Evolutionary conservation across 306 rosid species (phyloP).

Genomic region (Luffa aegyptiaca): DNA sequence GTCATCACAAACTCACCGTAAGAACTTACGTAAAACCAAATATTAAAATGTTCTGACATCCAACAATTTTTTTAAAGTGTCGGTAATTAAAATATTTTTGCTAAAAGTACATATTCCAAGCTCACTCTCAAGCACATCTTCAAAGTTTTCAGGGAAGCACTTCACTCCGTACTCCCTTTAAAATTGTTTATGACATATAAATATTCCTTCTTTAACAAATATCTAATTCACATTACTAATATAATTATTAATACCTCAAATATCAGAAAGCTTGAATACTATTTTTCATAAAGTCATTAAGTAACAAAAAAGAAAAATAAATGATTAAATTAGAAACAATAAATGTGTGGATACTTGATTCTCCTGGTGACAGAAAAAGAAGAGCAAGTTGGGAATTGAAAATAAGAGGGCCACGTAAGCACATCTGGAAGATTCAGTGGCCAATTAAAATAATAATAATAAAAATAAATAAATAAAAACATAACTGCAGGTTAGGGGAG

Average conservation of each 20-base stretch:
- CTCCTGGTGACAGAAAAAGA: not conserved
- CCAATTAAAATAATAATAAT: not conserved
- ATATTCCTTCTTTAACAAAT: not conserved
- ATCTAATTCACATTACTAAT: not conserved
- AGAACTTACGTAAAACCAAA: not conserved
- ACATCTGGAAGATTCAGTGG: not conserved
- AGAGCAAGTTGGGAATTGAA: not conserved
- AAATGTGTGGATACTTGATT: not conserved
- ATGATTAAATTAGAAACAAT: too few species aligned
- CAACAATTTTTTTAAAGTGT: too few species aligned
- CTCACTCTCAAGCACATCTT: not conserved
- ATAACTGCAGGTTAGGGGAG: not conserved
- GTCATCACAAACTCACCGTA: too few species aligned
- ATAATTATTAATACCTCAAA: not conserved
- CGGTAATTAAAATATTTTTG: too few species aligned
- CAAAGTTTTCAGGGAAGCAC: not conserved
- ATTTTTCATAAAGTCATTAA: not conserved
- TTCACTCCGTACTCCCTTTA: not conserved
- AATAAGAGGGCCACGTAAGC: slow-evolving; percentile 1
- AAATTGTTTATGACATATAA: not conserved
- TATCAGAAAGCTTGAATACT: not conserved
- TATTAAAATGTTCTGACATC: not conserved
- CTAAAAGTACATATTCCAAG: not conserved
- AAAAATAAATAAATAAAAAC: not conserved
- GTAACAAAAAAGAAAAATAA: not conserved